phyloP scores from a whole-genome alignment of 2,329 filamentous ascomycete genomes.

The Curvularia eragrostidis region DNA sequence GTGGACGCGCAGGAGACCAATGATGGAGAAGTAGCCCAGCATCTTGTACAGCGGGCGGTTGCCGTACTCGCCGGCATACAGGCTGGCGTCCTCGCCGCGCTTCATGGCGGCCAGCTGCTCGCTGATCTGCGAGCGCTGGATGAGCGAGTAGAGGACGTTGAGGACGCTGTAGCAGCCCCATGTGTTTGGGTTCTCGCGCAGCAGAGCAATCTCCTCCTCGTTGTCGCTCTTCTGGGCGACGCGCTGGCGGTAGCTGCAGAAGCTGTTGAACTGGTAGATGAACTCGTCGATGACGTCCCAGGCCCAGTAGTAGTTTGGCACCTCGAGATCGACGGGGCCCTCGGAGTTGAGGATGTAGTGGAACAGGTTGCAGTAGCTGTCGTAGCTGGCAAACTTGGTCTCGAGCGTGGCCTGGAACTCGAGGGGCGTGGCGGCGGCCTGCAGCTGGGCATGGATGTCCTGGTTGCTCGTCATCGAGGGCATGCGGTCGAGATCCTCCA shows the following conservation, averaged over 20 bases:
- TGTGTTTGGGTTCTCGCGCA: constrained; percentile 96
- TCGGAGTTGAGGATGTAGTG: constrained; percentile 99
- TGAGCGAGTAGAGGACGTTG: constrained; percentile 98
- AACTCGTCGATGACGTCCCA: constrained; percentile 99
- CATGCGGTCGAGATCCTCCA: constrained; percentile 80
- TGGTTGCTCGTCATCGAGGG: constrained; percentile 70
- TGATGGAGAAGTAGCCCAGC: constrained; percentile 99
- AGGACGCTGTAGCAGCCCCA: constrained; percentile 99
- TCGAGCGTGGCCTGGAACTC: constrained; percentile 96
- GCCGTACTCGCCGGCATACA: constrained; percentile 94
- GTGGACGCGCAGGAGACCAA: constrained; percentile 94
- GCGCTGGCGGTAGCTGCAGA: constrained; percentile 94
- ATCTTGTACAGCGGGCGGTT: constrained; percentile 94
- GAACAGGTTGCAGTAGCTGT: constrained; percentile 99
- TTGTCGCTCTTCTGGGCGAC: constrained; percentile 83
- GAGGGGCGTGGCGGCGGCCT: constrained; percentile 89
- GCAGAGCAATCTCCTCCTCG: constrained; percentile 88
- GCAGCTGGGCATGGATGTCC: constrained; percentile 91
- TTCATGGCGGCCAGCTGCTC: constrained; percentile 96
- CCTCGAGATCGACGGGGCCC: constrained; percentile 96
- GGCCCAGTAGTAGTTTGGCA: constrained; percentile 98
- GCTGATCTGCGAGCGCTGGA: constrained; percentile 96
- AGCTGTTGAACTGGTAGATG: constrained; percentile 99
- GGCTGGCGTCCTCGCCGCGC: constrained; percentile 85
- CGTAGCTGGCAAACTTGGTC: constrained; percentile 98